These are phyloP conservation scores for Fusarium redolens DNA, from an alignment of 2,329 filamentous ascomycete species.

Conservation along the genomic window DNA sequence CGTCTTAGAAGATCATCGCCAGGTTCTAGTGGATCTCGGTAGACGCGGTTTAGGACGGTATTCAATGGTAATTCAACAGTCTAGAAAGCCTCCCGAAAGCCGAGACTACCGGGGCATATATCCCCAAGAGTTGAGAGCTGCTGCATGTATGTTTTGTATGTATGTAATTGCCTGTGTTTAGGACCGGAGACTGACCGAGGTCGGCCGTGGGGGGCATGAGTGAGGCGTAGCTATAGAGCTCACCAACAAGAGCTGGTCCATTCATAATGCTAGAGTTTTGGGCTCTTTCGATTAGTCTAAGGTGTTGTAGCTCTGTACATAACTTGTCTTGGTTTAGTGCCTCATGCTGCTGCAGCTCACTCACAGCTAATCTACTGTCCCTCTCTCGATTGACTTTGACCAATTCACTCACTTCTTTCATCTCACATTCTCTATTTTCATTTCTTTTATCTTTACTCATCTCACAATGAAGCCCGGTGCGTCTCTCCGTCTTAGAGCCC, in stretches of 20 bases:
- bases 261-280: slow-evolving; percentile 12
- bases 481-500: slow-evolving; percentile 33
- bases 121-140: slow-evolving; percentile 1
- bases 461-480: slow-evolving; percentile 33
- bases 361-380: slow-evolving; percentile 1
- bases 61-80: not conserved
- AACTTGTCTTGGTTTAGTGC: slow-evolving; percentile 33
- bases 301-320: slow-evolving; percentile 20
- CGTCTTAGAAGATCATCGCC: slow-evolving; percentile 3
- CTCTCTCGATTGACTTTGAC: not conserved
- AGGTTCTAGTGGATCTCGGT: slow-evolving; percentile 22
- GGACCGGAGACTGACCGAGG: slow-evolving; percentile 33
- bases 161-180: not conserved
- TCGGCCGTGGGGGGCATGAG: slow-evolving; percentile 22
- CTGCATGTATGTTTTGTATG: not conserved
- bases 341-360: slow-evolving; percentile 12
- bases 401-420: slow-evolving; percentile 19
- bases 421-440: slow-evolving; percentile 2
- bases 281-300: not conserved
- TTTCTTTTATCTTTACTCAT: not conserved
- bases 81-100: slow-evolving; percentile 20
- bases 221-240: slow-evolving; percentile 32
- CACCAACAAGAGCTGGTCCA: slow-evolving; percentile 20
- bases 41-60: slow-evolving; percentile 31
- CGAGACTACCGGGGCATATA: slow-evolving; percentile 26